Evolutionary conservation across 768 basidiomycete genomes (phyloP).

Genomic region (Podaxis sp.): DNA sequence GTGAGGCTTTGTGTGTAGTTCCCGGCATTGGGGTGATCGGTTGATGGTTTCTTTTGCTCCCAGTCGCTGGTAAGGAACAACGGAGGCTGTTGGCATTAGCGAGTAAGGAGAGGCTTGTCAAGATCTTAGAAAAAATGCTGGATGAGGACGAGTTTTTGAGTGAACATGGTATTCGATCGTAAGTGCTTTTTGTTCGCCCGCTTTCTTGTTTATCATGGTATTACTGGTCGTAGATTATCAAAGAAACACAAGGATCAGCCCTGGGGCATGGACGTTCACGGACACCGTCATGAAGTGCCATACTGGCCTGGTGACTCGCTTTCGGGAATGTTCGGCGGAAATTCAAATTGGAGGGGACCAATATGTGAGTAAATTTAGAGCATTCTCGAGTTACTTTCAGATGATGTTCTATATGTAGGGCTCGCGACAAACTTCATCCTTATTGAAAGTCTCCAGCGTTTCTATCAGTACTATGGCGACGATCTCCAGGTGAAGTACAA

Average conservation of each 20-base stretch:
- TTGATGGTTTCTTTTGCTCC: background rate
- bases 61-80: conserved; percentile 70
- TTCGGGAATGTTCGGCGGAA: conserved; percentile 98
- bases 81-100: conserved; percentile 86
- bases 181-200: conserved; percentile 27
- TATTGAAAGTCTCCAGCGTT: conserved; percentile 94
- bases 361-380: conserved; percentile 53
- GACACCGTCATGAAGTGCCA: conserved; percentile 84
- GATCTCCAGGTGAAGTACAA: conserved; percentile 55
- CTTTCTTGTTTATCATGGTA: background rate
- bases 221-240: conserved; percentile 57
- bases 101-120: conserved; percentile 83
- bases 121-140: conserved; percentile 93
- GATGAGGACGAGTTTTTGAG: conserved; percentile 97
- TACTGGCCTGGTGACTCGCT: conserved; percentile 99
- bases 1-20: conserved; percentile 29
- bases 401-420: conserved; percentile 43
- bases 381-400: conserved; percentile 1
- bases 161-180: conserved; percentile 96
- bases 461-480: conserved; percentile 97
- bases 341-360: conserved; percentile 96
- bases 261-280: conserved; percentile 93
- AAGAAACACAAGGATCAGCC: conserved; percentile 88
- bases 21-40: background rate
- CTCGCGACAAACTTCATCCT: conserved; percentile 94